A percentile compares a stretch with the other conserved stretches of the same genome.
Conservation (phyloP, 148 eudicot species). For the Rhododendron henanense region DNA sequence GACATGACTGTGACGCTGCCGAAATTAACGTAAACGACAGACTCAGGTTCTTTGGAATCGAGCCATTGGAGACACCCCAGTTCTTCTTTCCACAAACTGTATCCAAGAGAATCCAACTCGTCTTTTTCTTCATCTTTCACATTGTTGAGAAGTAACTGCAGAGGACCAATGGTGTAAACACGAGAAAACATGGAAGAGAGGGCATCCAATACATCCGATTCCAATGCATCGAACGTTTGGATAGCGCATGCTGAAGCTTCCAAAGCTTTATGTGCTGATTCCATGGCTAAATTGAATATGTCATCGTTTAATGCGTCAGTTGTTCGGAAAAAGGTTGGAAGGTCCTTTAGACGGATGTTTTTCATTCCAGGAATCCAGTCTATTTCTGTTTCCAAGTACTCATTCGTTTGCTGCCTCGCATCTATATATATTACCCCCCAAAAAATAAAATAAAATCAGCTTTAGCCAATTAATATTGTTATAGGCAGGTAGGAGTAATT, state of each 20-base stretch:
- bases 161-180: conserved; percentile 16
- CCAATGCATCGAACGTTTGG: conserved; percentile 3
- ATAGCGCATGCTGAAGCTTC: background rate
- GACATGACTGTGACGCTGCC: conserved; percentile 5
- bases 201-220: conserved; percentile 5
- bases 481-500: no score
- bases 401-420: background rate
- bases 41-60: background rate
- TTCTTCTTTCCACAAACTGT: conserved; percentile 15
- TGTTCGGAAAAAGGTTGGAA: conserved; percentile 4
- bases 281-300: conserved; percentile 5
- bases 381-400: background rate
- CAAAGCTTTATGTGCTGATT: conserved; percentile 6
- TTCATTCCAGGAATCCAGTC: conserved; percentile 2
- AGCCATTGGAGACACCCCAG: background rate
- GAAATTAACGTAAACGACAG: background rate
- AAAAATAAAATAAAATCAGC: no score
- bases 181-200: background rate
- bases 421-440: background rate
- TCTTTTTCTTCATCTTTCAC: background rate
- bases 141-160: conserved; percentile 8
- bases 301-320: background rate
- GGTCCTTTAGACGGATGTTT: background rate
- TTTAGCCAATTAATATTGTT: no score
- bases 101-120: background rate